Evolutionary conservation across 306 rosid genomes (phyloP), one percentile per base, ranked within the genome.

Genomic region (Sesbania bispinosa): DNA sequence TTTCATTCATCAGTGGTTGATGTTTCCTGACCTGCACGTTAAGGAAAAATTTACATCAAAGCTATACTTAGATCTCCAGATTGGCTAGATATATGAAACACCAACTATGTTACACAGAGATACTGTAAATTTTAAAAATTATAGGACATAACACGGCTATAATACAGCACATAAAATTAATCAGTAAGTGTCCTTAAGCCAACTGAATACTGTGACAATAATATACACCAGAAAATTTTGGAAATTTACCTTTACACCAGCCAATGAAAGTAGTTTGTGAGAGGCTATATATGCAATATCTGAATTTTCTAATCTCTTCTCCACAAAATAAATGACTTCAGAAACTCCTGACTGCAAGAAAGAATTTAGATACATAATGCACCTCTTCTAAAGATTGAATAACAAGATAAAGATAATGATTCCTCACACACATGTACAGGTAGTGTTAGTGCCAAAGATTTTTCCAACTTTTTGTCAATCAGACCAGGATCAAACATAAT

Each of bases 301-400:
- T 69, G 96, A 77, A 81, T 81, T 87, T 67, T 83, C 82, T 61
- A 80, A 71, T 88, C 75, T 84, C 83, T 93, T 93, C 80, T 90
- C 97, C 48, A 88, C 87, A 72, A 83, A 88, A 82, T 93, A 93
- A 66, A 90, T 54, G 14, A 93, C 92, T 84, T 93, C 96, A 24
- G 94, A 59, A 30, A 88, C 97, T 67, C 98, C 94, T 8, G 98
- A 82, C 98, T 93, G 90, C 75, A 71, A 77, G 26, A 68, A 63
- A 79, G 30, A 75, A 69, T 4, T 69, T 15, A 73, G 53, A 50
- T 43, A 30, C 45, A 47, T 33, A 33, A 71, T 47, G 52, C 38
- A 52, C 0, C 15, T 62, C 14, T 7, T 68, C 20, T 65, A 35
- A 59, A 45, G 21, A 53, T 29, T 47, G n/a, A 39, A 46, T 5